Base-by-base conservation (phyloP, 768 basidiomycete species). In the Polyporus arcularius region DNA sequence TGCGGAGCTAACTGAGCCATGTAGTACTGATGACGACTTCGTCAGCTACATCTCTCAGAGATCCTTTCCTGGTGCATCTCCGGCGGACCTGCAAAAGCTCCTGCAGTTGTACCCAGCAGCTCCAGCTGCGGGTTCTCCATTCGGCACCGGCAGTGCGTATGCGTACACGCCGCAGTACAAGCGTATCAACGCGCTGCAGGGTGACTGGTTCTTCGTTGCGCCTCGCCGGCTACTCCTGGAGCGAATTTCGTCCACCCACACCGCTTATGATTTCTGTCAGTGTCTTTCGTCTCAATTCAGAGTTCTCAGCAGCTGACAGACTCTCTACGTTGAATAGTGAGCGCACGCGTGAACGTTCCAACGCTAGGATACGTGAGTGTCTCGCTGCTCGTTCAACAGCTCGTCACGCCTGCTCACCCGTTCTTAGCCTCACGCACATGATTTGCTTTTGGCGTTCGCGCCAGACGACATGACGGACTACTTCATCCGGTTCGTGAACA, bases 381-480 rank as follows among this genome's bases (percentile, higher is more conserved):
- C 7, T 35, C 21, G 21, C 21, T 26, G 21, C 21, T 2, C 28
- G 26, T 21, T 26, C 47, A 21, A 46, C n/a, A 3, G 3, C 1
- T 11, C 47, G 12, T 26, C 1, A 30, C 40, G 11, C 38, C 32
- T 49, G 16, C n/a, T 38, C 40, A 2, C 18, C 54, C 40, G 28
- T 11, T 9, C 14, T 28, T 28, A 82, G 81, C 71, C 73, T 28
- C 84, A 85, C 55, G 67, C 59, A 10, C 73, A 78, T 0, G 81
- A 85, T 62, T 14, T 83, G 6, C 54, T 74, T 12, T 74, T 79
- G 30, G 67, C 79, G 14, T 84, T 79, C 57, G 72, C 70, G 1
- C 75, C 70, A 2, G 74, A 74, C 21, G 80, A 82, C 57, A 70
- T 84, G 66, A 67, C 78, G 6, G 79, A 82, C 64, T 78, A 80